Conservation (phyloP, 345 rosid genomes). For the Aurinia saxatilis region DNA sequence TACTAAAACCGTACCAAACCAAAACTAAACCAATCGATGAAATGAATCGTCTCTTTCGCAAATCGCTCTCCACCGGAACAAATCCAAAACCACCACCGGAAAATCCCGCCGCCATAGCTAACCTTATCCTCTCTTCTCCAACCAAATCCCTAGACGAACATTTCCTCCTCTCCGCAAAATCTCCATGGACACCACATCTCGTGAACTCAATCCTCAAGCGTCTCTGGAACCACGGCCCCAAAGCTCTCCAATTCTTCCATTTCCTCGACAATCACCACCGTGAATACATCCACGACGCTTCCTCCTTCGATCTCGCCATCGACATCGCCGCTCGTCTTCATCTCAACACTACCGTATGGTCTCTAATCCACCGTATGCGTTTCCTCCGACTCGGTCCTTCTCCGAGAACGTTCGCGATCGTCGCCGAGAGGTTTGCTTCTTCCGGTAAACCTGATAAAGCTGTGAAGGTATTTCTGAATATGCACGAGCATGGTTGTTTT, state of each 20-base stretch:
- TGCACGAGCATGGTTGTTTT: slow-evolving; percentile 73
- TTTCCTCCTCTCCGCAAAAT: slow-evolving; percentile 35
- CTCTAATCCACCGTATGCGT: slow-evolving; percentile 60
- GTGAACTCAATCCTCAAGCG: slow-evolving; percentile 61
- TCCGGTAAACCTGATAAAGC: slow-evolving; percentile 74
- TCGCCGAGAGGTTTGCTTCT: slow-evolving; percentile 67
- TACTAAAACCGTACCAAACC: neutral
- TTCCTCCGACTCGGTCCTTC: slow-evolving; percentile 59
- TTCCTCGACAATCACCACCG: slow-evolving; percentile 48
- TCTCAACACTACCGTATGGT: slow-evolving; percentile 40
- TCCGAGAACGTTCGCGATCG: slow-evolving; percentile 60
- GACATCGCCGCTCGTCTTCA: slow-evolving; percentile 80
- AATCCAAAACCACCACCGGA: slow-evolving; percentile 16
- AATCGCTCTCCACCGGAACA: slow-evolving; percentile 6
- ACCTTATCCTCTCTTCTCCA: slow-evolving; percentile 35
- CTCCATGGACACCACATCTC: slow-evolving; percentile 56
- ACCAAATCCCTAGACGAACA: slow-evolving; percentile 30
- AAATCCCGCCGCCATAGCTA: slow-evolving; percentile 26
- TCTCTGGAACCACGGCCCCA: slow-evolving; percentile 84
- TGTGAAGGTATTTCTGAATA: slow-evolving; percentile 59
- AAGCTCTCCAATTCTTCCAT: slow-evolving; percentile 71
- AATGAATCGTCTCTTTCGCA: slow-evolving; percentile 21
- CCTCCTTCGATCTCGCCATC: slow-evolving; percentile 80
- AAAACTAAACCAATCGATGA: slow-evolving; percentile 3
- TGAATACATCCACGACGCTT: slow-evolving; percentile 40